Percentiles rank a stretch among this genome's conserved stretches.
Evolutionary conservation across 768 basidiomycete species (phyloP).

Genomic region (Phylloporus arenicola): DNA sequence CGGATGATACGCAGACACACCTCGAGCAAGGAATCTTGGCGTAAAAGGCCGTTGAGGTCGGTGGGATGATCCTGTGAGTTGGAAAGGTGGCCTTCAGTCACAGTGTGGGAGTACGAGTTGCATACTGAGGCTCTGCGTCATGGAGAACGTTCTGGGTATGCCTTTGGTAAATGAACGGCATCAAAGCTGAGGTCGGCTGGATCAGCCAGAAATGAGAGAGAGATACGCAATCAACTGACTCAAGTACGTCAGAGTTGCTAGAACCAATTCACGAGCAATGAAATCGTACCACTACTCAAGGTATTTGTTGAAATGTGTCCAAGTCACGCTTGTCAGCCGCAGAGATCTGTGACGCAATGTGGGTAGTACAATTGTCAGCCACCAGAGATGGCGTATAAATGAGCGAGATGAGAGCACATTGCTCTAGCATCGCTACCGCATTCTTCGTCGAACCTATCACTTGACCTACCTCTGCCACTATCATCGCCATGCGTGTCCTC

Average conservation of each 20-base stretch:
- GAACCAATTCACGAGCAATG: neutral
- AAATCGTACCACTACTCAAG: neutral
- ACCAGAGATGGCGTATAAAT: slow-evolving; percentile 18
- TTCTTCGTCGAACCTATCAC: neutral
- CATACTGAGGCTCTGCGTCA: neutral
- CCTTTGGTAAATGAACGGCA: neutral
- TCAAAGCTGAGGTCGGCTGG: neutral
- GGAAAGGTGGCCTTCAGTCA: neutral
- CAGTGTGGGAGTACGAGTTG: neutral
- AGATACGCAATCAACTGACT: neutral
- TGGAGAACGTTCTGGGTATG: neutral
- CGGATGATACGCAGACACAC: neutral
- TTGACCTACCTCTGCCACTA: slow-evolving; percentile 9
- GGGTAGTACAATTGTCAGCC: slow-evolving; percentile 17
- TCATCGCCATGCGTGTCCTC: slow-evolving; percentile 25
- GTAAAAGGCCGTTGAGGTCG: neutral
- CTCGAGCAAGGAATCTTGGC: neutral
- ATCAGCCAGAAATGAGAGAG: neutral
- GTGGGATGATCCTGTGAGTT: slow-evolving; percentile 1
- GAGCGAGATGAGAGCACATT: neutral
- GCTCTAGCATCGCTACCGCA: slow-evolving; percentile 1
- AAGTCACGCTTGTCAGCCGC: slow-evolving; percentile 16
- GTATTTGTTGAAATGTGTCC: neutral
- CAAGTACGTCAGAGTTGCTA: neutral
- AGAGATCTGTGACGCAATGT: neutral